A percentile compares a stretch with the other conserved stretches of the same genome.
These are phyloP conservation scores for Backusella westeae DNA, from an alignment of 192 early-diverging fungal species.

Conservation along the genomic window DNA sequence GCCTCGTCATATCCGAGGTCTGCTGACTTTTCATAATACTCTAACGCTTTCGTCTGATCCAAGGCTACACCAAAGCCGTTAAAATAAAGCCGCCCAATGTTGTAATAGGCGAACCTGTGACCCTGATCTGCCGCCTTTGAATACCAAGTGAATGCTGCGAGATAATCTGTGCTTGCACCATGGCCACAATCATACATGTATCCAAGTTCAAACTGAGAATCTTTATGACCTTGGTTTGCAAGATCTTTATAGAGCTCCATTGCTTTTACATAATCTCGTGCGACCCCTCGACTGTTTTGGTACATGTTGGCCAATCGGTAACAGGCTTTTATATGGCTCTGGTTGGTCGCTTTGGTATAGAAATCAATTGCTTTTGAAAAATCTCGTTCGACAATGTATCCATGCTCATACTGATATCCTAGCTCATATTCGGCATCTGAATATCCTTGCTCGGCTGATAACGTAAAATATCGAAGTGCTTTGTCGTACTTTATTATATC, in stretches of 20 bases:
- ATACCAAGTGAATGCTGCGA: constrained; percentile 57
- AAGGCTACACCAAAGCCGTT: constrained; percentile 75
- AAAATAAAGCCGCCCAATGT: constrained; percentile 83
- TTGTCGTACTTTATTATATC: neutral
- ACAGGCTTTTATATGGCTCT: constrained; percentile 51
- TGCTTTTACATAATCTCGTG: constrained; percentile 45
- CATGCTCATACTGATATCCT: constrained; percentile 79
- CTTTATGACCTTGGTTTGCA: constrained; percentile 54
- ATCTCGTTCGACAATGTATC: constrained; percentile 63
- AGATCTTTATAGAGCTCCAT: constrained; percentile 58
- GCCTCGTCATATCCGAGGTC: constrained; percentile 57
- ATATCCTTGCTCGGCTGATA: constrained; percentile 65
- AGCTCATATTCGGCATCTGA: constrained; percentile 61
- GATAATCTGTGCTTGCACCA: constrained; percentile 45
- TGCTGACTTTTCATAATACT: constrained; percentile 47
- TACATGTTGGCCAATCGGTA: constrained; percentile 58
- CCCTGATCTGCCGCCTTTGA: constrained; percentile 55
- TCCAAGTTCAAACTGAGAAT: constrained; percentile 68
- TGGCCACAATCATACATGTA: constrained; percentile 69
- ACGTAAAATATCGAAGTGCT: constrained; percentile 50
- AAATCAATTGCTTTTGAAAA: constrained; percentile 58
- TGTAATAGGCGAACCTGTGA: constrained; percentile 49
- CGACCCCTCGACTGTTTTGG: constrained; percentile 55
- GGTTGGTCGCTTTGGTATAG: constrained; percentile 50
- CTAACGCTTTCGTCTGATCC: constrained; percentile 45